Evolutionary conservation across 2,329 filamentous ascomycete genomes (phyloP), one percentile per base, ranked within the genome.

Genomic region (Chalaropsis ovoidea): DNA sequence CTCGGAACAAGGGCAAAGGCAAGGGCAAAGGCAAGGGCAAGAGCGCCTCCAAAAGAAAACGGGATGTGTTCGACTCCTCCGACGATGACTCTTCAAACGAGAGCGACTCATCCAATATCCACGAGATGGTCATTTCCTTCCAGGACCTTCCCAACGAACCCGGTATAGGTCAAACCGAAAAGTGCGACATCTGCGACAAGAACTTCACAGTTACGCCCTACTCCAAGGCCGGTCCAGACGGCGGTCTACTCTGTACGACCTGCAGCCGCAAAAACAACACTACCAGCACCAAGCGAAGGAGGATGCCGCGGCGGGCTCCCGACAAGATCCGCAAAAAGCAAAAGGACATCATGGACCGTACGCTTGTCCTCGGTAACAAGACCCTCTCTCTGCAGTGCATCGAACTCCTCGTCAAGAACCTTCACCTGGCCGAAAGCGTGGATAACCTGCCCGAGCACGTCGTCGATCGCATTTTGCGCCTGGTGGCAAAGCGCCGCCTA

Each of bases 191-290:
- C 2, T 97, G 93, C 74, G 81, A 82, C 54, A 95, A 94, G 74
- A 86, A 91, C 45, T 97, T 97, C 72, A 96, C 90, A 0, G 92
- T 97, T 56, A 96, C 93, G 0, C 82, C 90, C 0, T 96, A 96
- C 76, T 91, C 88, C 68, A 87, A 90, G 69, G 82, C 86, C 35
- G 90, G 89, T 0, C 88, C 89, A 0, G 80, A 87, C n/a, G 92
- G 92, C 3, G 90, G 90, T 17, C 78, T 97, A n/a, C 79, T 96
- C 1, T 97, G 93, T 73, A 80, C 81, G 2, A 85, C 88, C 24
- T 97, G 93, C 72, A 88, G 89, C 24, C 91, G 88, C 71, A 58
- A 64, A 42, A 42, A 22, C 31, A 56, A 64, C 31, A 8, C 49
- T 22, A n/a, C n/a, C n/a, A n/a, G 71, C 1, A 74, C 65, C 78